Evolutionary conservation across 306 rosid species (phyloP).

Genomic region (Pueraria montana): DNA sequence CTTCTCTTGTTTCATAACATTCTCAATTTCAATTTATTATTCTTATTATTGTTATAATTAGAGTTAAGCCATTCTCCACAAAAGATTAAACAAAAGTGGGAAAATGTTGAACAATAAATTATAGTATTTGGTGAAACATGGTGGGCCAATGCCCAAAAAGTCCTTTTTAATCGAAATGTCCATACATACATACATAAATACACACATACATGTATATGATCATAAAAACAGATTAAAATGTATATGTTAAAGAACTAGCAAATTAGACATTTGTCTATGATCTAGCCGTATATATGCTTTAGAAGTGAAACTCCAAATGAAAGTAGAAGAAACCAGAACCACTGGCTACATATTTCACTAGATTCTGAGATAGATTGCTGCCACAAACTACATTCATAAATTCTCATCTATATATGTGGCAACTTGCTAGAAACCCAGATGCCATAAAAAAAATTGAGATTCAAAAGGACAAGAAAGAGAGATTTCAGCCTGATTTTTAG

Average conservation of each 20-base stretch:
- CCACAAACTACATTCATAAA: constrained; percentile 32
- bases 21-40: background rate
- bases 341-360: background rate
- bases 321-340: constrained; percentile 36
- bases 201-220: background rate
- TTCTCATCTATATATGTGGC: background rate
- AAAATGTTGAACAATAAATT: background rate
- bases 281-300: constrained; percentile 9
- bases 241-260: background rate
- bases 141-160: background rate
- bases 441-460: constrained; percentile 21
- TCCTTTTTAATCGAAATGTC: constrained; percentile 53
- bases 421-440: constrained; percentile 31
- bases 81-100: background rate
- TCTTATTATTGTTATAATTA: constrained; percentile 36
- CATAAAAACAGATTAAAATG: constrained; percentile 6
- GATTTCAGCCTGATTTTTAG: background rate
- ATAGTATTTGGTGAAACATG: background rate
- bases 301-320: constrained; percentile 24
- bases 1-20: too few species aligned
- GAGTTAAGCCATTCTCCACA: background rate
- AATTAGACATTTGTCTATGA: constrained; percentile 30
- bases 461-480: constrained; percentile 39
- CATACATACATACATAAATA: background rate
- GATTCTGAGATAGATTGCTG: constrained; percentile 19